Percentiles rank a stretch among this genome's conserved stretches.
Evolutionary conservation across 129 eudicot genomes (phyloP).

Genomic region (Flaveria bidentis): DNA sequence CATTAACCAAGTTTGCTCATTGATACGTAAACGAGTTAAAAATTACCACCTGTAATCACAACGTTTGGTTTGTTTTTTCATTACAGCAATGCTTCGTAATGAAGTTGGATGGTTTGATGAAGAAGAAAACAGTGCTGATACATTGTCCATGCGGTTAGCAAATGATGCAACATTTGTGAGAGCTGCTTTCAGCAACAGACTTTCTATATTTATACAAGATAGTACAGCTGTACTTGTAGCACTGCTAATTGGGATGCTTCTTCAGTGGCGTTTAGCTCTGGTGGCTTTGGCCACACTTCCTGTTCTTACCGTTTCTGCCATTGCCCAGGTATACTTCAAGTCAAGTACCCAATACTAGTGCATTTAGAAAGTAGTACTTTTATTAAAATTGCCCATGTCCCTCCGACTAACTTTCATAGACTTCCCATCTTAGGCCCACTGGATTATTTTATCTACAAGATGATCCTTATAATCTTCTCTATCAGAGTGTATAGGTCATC

Average conservation of each 20-base stretch:
- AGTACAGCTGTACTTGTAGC: conserved; percentile 83
- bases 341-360: conserved; percentile 14
- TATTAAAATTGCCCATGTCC: background rate
- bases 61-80: conserved; percentile 1
- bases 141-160: conserved; percentile 92
- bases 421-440: background rate
- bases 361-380: background rate
- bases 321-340: conserved; percentile 73
- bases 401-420: background rate
- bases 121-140: conserved; percentile 92
- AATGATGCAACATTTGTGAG: conserved; percentile 98
- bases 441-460: background rate
- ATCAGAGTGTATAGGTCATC: background rate
- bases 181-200: conserved; percentile 94
- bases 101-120: conserved; percentile 99
- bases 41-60: conserved; percentile 8
- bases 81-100: conserved; percentile 88
- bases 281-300: conserved; percentile 90
- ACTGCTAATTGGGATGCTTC: conserved; percentile 74
- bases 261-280: conserved; percentile 88
- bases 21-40: background rate
- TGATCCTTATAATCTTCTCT: background rate
- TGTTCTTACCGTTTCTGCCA: conserved; percentile 82
- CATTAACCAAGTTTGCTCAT: background rate
- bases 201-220: conserved; percentile 90